Evolutionary conservation across 495 filamentous ascomycete genomes (phyloP).

Genomic region (Copromyces sp.): DNA sequence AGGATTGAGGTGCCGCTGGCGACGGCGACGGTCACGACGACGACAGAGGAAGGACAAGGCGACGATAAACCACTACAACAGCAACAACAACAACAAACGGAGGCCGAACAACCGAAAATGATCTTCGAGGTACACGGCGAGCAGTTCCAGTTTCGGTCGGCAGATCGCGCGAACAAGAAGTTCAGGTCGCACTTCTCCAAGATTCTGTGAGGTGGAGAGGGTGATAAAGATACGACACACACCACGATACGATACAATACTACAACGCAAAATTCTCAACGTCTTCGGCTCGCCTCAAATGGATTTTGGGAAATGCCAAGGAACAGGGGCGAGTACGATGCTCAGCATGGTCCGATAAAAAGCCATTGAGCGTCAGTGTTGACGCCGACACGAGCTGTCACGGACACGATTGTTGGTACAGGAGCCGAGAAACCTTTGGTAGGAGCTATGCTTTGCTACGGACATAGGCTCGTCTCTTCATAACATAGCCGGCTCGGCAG

Average conservation of each 20-base stretch:
- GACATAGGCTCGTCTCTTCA: background rate
- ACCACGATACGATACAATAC: background rate
- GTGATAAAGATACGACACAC: background rate
- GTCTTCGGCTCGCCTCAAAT: background rate
- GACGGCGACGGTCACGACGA: slow-evolving; percentile 1
- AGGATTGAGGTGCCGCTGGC: slow-evolving; percentile 57
- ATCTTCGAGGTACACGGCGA: slow-evolving; percentile 83
- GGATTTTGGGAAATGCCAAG: background rate
- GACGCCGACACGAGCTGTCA: background rate
- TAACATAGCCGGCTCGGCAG: background rate
- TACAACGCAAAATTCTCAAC: background rate
- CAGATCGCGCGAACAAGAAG: slow-evolving; percentile 81
- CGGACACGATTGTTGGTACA: background rate
- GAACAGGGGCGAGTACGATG: background rate
- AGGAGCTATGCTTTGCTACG: background rate
- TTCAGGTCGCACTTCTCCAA: slow-evolving; percentile 68
- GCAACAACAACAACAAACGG: slow-evolving; percentile 9
- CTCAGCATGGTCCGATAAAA: background rate
- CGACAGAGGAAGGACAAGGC: slow-evolving; percentile 2
- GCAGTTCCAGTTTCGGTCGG: slow-evolving; percentile 72
- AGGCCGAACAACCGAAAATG: slow-evolving; percentile 31
- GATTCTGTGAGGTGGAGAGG: slow-evolving; percentile 42
- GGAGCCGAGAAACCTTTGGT: background rate
- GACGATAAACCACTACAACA: background rate
- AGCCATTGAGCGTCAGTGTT: background rate